These are phyloP conservation scores for Pichia nanzhaoensis DNA, from an alignment of 805 yeast species.

Conservation along the genomic window DNA sequence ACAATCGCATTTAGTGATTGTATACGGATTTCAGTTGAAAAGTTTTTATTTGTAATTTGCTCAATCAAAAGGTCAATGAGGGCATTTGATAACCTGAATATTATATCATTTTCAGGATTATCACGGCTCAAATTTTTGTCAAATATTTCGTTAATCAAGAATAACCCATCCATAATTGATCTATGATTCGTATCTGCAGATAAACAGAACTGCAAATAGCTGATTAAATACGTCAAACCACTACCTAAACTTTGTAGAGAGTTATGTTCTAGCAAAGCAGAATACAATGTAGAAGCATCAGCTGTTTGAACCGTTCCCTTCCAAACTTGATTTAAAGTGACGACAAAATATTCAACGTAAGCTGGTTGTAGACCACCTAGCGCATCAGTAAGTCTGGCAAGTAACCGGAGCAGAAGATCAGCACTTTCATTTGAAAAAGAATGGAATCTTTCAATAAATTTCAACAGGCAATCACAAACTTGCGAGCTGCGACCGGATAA, in stretches of 20 bases:
- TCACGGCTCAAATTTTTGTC: slow-evolving; percentile 12
- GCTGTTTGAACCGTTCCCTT: slow-evolving; percentile 21
- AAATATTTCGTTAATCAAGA: slow-evolving; percentile 20
- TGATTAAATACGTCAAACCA: slow-evolving; percentile 18
- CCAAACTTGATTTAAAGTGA: slow-evolving; percentile 16
- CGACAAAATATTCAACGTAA: slow-evolving; percentile 17
- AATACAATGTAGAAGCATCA: slow-evolving; percentile 33
- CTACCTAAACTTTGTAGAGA: slow-evolving; percentile 28
- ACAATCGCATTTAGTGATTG: slow-evolving; percentile 22
- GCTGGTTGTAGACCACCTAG: slow-evolving; percentile 21
- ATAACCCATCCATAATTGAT: slow-evolving; percentile 25
- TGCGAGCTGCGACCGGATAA: slow-evolving; percentile 11
- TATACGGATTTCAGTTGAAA: slow-evolving; percentile 29
- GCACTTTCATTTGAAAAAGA: slow-evolving; percentile 17
- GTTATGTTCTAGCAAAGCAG: slow-evolving; percentile 29
- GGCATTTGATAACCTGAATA: slow-evolving; percentile 2
- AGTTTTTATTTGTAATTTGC: slow-evolving; percentile 26
- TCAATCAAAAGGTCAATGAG: slow-evolving; percentile 17
- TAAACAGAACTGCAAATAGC: slow-evolving; percentile 18
- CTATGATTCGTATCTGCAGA: slow-evolving; percentile 26
- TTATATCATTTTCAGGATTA: slow-evolving; percentile 2
- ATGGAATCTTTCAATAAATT: slow-evolving; percentile 12
- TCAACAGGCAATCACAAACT: slow-evolving; percentile 18
- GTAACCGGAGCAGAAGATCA: slow-evolving; percentile 15
- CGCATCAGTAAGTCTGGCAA: slow-evolving; percentile 23